Base-by-base conservation (phyloP, 805 yeast genomes). In the Sugiyamaella valdiviana region DNA sequence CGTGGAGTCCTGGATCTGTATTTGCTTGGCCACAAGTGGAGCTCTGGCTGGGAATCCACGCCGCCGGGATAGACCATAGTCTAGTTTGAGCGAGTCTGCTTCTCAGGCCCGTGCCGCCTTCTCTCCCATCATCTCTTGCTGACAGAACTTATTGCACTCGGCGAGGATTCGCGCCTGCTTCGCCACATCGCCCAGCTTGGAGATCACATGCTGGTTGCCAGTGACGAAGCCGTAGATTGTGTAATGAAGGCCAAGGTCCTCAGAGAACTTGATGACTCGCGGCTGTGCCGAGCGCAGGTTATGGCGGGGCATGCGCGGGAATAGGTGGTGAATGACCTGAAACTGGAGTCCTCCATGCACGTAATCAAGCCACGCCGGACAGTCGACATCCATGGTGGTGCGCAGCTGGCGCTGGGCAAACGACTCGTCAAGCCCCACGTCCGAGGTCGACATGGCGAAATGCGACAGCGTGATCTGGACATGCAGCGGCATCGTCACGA, bases 311-410 rank as follows among this genome's bases (percentile, higher is more conserved):
- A 88, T 64, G 50, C 96, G 72, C 23, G 96, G 96, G 64, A 88
- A 88, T 57, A 89, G 71, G 63, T 88, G 96, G 63, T 88, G 96
- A 45, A 88, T 79, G 0, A 90, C 93, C 63, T 88, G 96, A 70
- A 86, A 88, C 65, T 88, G 96, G 47, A 88, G 74, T 0, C 96
- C 96, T 6, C 96, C 96, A 61, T 88, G 96, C 60, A 88, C 73
- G 58, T 79, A 89, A 63, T 88, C 96, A 43, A 88, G 73, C 96
- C 96, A 88, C 53, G 78, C 82, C 2, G 96, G 96, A 69, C 96
- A 88, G 58, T 84, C 91, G 29, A 88, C 95, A 63, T 88, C 96
- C 96, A 88, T 89, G 2, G 96, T 88, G 1, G 96, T 89, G 57
- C 96, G 74, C 2, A 88, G 62, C 66, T 88, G 96, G 54, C 93